Evolutionary conservation across 352 stramenopile genomes (phyloP).

Genomic region (Phytophthora pini): DNA sequence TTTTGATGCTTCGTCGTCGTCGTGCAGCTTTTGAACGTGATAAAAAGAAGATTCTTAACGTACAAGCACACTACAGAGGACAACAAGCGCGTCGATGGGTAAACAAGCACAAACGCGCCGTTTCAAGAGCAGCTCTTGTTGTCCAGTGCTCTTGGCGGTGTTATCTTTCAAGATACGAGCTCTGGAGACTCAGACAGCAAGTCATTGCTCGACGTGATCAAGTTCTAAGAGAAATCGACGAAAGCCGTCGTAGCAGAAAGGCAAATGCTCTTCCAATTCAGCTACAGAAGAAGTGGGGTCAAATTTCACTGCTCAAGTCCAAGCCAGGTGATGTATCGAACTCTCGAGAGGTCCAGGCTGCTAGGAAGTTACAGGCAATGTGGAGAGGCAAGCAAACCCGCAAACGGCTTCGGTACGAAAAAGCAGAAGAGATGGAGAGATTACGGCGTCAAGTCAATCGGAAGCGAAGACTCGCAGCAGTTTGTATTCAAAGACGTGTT

Average conservation of each 20-base stretch:
- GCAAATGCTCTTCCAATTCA: conserved; percentile 21
- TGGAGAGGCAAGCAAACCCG: conserved; percentile 57
- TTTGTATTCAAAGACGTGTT: conserved; percentile 67
- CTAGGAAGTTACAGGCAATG: conserved; percentile 52
- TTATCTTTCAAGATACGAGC: conserved; percentile 34
- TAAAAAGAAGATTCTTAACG: conserved; percentile 55
- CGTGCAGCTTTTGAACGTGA: conserved; percentile 71
- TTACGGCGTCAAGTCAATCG: conserved; percentile 42
- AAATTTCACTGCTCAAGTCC: conserved; percentile 21
- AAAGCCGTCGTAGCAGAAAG: conserved; percentile 28
- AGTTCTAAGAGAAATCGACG: conserved; percentile 30
- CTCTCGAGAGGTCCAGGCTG: conserved; percentile 34
- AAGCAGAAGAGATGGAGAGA: conserved; percentile 41
- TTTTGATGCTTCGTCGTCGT: conserved; percentile 46
- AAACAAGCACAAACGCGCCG: conserved; percentile 26
- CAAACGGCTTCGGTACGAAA: conserved; percentile 47
- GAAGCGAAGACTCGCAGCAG: conserved; percentile 39
- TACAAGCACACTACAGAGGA: conserved; percentile 64
- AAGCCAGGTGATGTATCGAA: conserved; percentile 11
- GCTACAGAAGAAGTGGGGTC: conserved; percentile 38
- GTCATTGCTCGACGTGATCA: conserved; percentile 25
- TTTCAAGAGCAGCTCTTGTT: conserved; percentile 32
- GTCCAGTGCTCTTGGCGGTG: conserved; percentile 67
- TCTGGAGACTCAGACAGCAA: conserved; percentile 3
- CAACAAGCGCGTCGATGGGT: conserved; percentile 41